phyloP scores from a whole-genome alignment of 1,139 yeast species.

The Protomyces inouyei region DNA sequence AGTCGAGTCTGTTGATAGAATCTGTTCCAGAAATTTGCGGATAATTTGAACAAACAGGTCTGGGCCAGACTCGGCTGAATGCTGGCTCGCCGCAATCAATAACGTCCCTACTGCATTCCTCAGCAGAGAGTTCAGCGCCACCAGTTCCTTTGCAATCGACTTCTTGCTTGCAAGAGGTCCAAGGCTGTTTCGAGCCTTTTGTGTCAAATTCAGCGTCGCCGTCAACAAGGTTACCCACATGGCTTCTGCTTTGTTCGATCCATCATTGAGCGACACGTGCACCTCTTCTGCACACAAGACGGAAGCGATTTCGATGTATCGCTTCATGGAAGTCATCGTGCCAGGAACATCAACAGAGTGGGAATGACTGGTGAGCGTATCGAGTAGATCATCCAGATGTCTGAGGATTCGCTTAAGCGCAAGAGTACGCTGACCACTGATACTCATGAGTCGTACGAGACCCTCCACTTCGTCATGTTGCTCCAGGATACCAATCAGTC shows the following conservation, averaged over 20 bases:
- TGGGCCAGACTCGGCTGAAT: constrained; percentile 24
- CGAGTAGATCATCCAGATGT: constrained; percentile 31
- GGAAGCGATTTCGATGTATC: not conserved
- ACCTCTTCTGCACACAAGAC: not conserved
- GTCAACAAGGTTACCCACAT: not conserved
- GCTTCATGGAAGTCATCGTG: not conserved
- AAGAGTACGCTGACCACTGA: constrained; percentile 30
- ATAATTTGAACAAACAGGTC: constrained; percentile 50
- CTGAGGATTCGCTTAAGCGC: constrained; percentile 30
- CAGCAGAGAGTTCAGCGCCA: constrained; percentile 37
- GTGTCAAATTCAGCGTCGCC: not conserved
- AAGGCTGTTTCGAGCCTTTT: not conserved
- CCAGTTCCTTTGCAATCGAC: not conserved
- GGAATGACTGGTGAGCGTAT: not conserved
- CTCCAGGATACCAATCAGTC: constrained; percentile 31
- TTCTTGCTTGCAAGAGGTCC: not conserved
- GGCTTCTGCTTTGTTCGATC: not conserved
- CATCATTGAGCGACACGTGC: not conserved
- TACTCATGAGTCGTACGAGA: constrained; percentile 31
- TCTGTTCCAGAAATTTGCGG: constrained; percentile 46
- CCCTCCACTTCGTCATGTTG: constrained; percentile 32
- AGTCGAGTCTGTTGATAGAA: constrained; percentile 12
- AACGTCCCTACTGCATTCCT: constrained; percentile 33
- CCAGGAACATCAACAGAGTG: not conserved
- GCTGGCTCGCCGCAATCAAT: constrained; percentile 20